These are phyloP conservation scores for Kernera saxatilis DNA, from an alignment of 345 rosid genomes.

Conservation along the genomic window DNA sequence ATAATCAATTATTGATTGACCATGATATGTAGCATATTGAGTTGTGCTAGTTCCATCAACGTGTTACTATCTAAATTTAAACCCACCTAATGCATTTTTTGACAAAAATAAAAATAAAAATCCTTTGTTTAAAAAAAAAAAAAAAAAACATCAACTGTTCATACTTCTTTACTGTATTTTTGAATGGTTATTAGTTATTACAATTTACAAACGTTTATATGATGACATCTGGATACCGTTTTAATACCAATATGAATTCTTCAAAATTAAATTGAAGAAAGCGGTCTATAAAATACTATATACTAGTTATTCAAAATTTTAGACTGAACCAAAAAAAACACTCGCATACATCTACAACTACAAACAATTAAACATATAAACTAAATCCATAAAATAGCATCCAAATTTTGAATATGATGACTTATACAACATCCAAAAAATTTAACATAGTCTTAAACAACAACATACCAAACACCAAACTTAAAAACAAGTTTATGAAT, in stretches of 20 bases:
- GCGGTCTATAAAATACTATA: neutral
- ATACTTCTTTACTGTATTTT: no score
- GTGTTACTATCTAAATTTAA: no score
- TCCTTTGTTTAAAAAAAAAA: neutral
- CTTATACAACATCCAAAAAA: neutral
- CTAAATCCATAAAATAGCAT: neutral
- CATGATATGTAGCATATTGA: neutral
- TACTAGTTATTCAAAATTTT: neutral
- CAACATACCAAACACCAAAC: slow-evolving; percentile 7
- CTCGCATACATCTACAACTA: neutral
- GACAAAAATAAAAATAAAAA: neutral
- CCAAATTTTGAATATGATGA: neutral
- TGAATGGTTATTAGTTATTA: no score
- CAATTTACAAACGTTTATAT: no score
- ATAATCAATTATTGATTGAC: neutral
- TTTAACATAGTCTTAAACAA: neutral
- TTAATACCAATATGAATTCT: no score
- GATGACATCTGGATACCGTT: no score
- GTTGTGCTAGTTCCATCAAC: neutral
- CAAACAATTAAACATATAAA: neutral
- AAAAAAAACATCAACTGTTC: neutral
- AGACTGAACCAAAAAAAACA: neutral
- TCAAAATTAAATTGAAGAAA: neutral
- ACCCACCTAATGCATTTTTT: neutral
- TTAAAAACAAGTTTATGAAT: neutral